Evolutionary conservation across 2,329 filamentous ascomycete species (phyloP).

Genomic region (Ciborinia camelliae): DNA sequence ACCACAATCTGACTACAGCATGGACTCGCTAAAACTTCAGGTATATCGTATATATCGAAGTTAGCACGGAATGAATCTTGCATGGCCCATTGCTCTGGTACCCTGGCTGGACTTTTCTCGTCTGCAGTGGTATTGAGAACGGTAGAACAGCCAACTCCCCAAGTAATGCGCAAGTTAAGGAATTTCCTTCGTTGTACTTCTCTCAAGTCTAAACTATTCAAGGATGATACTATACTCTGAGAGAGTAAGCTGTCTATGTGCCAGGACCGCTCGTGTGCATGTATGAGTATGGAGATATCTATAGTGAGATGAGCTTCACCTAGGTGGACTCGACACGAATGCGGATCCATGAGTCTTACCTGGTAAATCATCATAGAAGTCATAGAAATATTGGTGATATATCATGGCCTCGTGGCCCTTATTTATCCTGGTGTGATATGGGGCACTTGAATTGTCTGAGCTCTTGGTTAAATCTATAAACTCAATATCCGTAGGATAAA

Average conservation of each 20-base stretch:
- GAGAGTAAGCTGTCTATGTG: slow-evolving; percentile 29
- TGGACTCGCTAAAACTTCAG: slow-evolving; percentile 50
- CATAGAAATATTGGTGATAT: slow-evolving; percentile 54
- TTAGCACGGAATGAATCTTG: slow-evolving; percentile 24
- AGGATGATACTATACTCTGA: slow-evolving; percentile 28
- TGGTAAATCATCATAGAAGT: slow-evolving; percentile 53
- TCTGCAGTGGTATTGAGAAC: slow-evolving; percentile 13
- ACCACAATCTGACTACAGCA: slow-evolving; percentile 66
- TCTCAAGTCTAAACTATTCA: slow-evolving; percentile 29
- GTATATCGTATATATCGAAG: slow-evolving; percentile 38
- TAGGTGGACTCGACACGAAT: background rate
- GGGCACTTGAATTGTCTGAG: slow-evolving; percentile 28
- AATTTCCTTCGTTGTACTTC: slow-evolving; percentile 51
- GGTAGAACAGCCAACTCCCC: slow-evolving; percentile 53
- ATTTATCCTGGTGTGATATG: slow-evolving; percentile 51
- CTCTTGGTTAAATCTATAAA: background rate
- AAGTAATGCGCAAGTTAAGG: slow-evolving; percentile 57
- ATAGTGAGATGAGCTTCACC: background rate
- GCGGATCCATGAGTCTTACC: background rate
- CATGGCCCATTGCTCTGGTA: background rate
- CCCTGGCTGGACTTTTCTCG: background rate
- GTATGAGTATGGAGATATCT: slow-evolving; percentile 31
- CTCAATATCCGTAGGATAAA: background rate
- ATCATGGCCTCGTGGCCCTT: slow-evolving; percentile 33
- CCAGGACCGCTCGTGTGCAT: slow-evolving; percentile 47